These are phyloP conservation scores for Botrytis elliptica DNA, from an alignment of 2,329 filamentous ascomycete genomes.

Conservation along the genomic window DNA sequence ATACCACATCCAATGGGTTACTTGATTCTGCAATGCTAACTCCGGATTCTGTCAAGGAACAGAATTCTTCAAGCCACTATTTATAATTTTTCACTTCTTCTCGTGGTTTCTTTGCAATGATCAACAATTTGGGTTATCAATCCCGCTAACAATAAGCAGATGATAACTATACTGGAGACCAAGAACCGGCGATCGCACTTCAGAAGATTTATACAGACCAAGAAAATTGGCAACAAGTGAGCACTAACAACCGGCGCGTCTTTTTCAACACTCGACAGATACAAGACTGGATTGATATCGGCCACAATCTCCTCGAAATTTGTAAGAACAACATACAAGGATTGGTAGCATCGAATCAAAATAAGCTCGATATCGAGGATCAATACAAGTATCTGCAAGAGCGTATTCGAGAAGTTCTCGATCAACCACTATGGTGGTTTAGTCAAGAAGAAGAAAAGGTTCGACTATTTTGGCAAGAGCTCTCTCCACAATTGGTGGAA, in stretches of 20 bases:
- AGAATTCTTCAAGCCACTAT: neutral
- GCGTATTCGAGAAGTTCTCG: neutral
- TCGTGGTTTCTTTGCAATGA: neutral
- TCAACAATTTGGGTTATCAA: neutral
- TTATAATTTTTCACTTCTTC: neutral
- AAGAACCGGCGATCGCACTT: neutral
- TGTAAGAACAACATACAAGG: neutral
- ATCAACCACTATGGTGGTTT: neutral
- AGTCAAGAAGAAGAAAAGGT: neutral
- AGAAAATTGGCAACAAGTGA: neutral
- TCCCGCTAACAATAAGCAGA: slow-evolving; percentile 10
- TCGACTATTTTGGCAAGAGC: neutral
- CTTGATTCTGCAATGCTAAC: neutral
- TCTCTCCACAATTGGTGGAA: neutral
- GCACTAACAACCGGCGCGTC: neutral
- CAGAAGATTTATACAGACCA: neutral
- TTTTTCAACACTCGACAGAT: neutral
- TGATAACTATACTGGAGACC: neutral
- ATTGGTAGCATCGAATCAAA: neutral
- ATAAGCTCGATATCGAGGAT: neutral
- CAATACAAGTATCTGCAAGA: neutral
- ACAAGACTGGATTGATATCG: neutral
- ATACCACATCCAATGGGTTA: neutral
- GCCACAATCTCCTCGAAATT: neutral
- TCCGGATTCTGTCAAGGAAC: slow-evolving; percentile 15